Evolutionary conservation across 352 stramenopile genomes (phyloP).

Genomic region (Plasmopara muralis): DNA sequence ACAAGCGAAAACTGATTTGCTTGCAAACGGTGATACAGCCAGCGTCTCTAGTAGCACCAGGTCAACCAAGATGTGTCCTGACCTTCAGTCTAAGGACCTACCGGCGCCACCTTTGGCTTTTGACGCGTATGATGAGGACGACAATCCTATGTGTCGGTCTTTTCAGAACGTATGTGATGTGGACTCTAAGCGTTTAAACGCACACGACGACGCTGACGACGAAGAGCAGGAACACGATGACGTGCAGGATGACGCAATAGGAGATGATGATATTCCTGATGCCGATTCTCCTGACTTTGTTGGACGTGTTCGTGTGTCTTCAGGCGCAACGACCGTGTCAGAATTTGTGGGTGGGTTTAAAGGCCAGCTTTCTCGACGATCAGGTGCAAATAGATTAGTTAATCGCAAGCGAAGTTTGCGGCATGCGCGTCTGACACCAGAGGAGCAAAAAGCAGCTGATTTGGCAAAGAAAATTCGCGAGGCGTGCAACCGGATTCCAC

Average conservation of each 20-base stretch:
- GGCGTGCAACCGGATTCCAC: slow-evolving; percentile 40
- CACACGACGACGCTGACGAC: slow-evolving; percentile 16
- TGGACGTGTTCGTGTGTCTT: slow-evolving; percentile 34
- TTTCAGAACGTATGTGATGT: slow-evolving; percentile 53
- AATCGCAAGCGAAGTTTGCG: slow-evolving; percentile 40
- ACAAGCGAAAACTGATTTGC: slow-evolving; percentile 13
- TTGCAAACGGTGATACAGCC: not conserved
- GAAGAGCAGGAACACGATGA: slow-evolving; percentile 18
- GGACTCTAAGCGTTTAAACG: slow-evolving; percentile 26
- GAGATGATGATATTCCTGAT: slow-evolving; percentile 16
- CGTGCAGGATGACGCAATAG: slow-evolving; percentile 14
- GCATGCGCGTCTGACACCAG: slow-evolving; percentile 35
- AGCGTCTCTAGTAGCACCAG: slow-evolving; percentile 14
- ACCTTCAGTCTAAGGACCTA: slow-evolving; percentile 19
- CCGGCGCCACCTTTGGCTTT: slow-evolving; percentile 9
- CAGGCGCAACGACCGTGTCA: slow-evolving; percentile 38
- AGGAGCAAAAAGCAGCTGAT: slow-evolving; percentile 34
- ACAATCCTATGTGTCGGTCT: slow-evolving; percentile 37
- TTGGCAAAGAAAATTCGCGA: slow-evolving; percentile 45
- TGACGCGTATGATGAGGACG: slow-evolving; percentile 43
- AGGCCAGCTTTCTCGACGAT: slow-evolving; percentile 36
- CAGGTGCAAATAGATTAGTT: slow-evolving; percentile 30
- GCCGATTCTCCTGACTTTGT: slow-evolving; percentile 18
- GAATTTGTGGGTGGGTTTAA: slow-evolving; percentile 70
- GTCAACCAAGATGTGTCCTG: slow-evolving; percentile 19